Conservation (phyloP, 208 protist species). For the Histomonas meleagridis region DNA sequence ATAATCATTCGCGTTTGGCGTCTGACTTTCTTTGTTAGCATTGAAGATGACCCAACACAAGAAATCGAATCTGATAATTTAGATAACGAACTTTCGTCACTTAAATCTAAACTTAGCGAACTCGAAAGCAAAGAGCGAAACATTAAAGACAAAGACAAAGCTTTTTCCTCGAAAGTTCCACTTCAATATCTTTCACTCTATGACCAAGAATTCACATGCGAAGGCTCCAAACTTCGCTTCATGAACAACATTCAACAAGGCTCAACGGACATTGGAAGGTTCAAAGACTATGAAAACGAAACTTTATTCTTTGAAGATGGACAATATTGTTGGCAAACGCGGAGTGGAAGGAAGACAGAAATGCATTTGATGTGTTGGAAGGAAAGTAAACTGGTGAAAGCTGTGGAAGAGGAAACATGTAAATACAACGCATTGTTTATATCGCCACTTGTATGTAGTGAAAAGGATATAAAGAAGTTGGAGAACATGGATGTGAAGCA, state of each 20-base stretch:
- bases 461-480: too few relatives aligned
- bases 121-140: too few relatives aligned
- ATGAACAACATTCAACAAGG: neutral
- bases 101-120: too few relatives aligned
- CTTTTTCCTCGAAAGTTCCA: too few relatives aligned
- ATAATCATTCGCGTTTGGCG: too few relatives aligned
- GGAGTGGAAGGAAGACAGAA: neutral
- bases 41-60: neutral
- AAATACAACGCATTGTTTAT: neutral
- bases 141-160: neutral
- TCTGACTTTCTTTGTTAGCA: neutral
- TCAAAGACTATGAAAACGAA: neutral
- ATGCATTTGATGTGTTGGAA: neutral
- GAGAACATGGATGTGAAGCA: too few relatives aligned
- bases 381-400: neutral
- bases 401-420: neutral
- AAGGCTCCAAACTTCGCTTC: neutral
- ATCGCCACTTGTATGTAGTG: neutral
- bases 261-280: neutral
- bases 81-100: neutral
- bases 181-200: neutral
- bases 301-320: neutral
- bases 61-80: too few relatives aligned
- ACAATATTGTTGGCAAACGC: neutral
- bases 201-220: neutral